A percentile compares a stretch with the other conserved stretches of the same genome.
phyloP scores from a whole-genome alignment of 1,284 basidiomycete species.

The Cryptococcus sp. region DNA sequence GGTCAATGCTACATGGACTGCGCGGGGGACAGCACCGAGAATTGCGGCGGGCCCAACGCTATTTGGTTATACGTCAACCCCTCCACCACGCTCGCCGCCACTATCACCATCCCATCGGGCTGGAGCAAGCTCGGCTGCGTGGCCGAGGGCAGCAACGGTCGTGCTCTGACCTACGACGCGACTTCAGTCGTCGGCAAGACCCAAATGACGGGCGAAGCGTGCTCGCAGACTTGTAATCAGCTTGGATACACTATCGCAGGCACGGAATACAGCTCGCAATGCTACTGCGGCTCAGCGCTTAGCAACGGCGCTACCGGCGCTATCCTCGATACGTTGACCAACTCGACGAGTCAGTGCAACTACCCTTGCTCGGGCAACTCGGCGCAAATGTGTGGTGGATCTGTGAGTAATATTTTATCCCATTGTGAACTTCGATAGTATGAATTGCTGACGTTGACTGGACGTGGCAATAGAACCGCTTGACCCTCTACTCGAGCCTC shows the following conservation, averaged over 20 bases:
- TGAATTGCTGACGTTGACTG: background rate
- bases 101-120: slow-evolving; percentile 23
- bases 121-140: slow-evolving; percentile 34
- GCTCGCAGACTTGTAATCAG: slow-evolving; percentile 15
- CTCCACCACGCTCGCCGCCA: background rate
- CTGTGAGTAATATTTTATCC: background rate
- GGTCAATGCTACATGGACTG: slow-evolving; percentile 28
- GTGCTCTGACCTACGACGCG: slow-evolving; percentile 28
- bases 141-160: slow-evolving; percentile 20
- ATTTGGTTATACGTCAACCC: slow-evolving; percentile 27
- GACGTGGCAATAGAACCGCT: slow-evolving; percentile 1
- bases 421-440: background rate
- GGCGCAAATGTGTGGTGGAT: slow-evolving; percentile 21
- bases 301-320: slow-evolving; percentile 10
- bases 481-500: slow-evolving; percentile 13
- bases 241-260: slow-evolving; percentile 26
- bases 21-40: slow-evolving; percentile 19
- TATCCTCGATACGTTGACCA: slow-evolving; percentile 13
- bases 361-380: slow-evolving; percentile 22
- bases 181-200: slow-evolving; percentile 12
- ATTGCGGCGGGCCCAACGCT: slow-evolving; percentile 32
- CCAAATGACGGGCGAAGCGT: slow-evolving; percentile 27
- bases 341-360: slow-evolving; percentile 16
- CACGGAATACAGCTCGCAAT: slow-evolving; percentile 26
- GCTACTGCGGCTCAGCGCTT: slow-evolving; percentile 24